These are phyloP conservation scores for Annona squamosa DNA, from an alignment of 164 flowering plant species.

Conservation along the genomic window DNA sequence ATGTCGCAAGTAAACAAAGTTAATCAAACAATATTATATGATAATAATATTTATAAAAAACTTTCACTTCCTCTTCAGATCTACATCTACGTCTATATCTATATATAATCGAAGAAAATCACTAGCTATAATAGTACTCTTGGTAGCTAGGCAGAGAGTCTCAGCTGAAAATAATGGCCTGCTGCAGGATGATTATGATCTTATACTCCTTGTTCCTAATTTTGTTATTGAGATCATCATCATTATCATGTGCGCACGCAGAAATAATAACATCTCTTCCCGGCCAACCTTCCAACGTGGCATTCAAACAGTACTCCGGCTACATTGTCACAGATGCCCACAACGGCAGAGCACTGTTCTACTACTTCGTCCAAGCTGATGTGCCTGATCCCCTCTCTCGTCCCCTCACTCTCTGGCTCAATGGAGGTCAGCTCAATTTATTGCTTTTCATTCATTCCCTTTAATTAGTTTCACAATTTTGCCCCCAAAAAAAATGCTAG, in stretches of 20 bases:
- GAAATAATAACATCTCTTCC: slow-evolving; percentile 30
- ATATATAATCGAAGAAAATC: too few species aligned
- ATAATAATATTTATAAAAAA: too few species aligned
- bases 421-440: slow-evolving; percentile 29
- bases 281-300: slow-evolving; percentile 27
- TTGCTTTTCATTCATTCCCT: background rate
- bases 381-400: slow-evolving; percentile 22
- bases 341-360: slow-evolving; percentile 37
- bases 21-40: too few species aligned
- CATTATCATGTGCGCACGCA: background rate
- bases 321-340: slow-evolving; percentile 27
- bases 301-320: slow-evolving; percentile 34
- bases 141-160: too few species aligned
- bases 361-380: slow-evolving; percentile 40
- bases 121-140: too few species aligned
- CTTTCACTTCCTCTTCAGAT: too few species aligned
- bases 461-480: too few species aligned
- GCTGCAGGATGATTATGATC: background rate
- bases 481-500: too few species aligned
- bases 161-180: background rate
- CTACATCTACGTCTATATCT: too few species aligned
- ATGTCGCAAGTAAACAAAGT: too few species aligned
- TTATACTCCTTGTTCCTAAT: background rate
- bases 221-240: background rate
- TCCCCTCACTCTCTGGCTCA: slow-evolving; percentile 42